Evolutionary conservation across 2,329 filamentous ascomycete genomes (phyloP), one percentile per base, ranked within the genome.

Genomic region (Sclerotinia spermophila): DNA sequence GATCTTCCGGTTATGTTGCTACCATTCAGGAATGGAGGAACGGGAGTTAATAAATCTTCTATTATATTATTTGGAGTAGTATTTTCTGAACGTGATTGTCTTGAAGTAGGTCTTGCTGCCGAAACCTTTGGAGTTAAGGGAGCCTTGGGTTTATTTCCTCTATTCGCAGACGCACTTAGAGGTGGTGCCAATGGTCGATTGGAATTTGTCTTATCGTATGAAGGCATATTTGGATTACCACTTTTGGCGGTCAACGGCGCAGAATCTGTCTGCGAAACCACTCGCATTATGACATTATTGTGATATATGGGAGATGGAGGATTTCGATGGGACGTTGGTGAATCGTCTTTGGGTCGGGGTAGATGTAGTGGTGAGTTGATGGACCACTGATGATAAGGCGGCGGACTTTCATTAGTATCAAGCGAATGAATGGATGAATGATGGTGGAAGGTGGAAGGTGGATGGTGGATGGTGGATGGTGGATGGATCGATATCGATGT

Each of bases 1-100:
- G 93, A 93, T 74, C 94, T 88, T 66, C 93, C 92, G 5, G 94
- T 96, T 78, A 94, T 83, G 79, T 92, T 94, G 79, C 82, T 86
- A 27, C 66, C 48, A 80, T 81, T 88, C 59, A 93, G 81, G 75
- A 87, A 87, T 66, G 86, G 78, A 65, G 85, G 83, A 42, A 84
- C 82, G 13, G 88, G 84, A 59, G 86, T 85, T 59, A 84, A 80
- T 74, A 84, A 78, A 72, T 87, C 85, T 66, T 90, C 87, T 72
- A 76, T 78, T 11, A 72, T 64, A 51, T 56, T 73, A 40, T 75
- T 73, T 21, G 75, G 75, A n/a, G 67, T 72, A 15, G 68, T 71
- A 61, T 77, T 73, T 38, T 77, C 75, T 42, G 72, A 35, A 71
- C 81, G 89, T 88, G 74, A 73, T 53, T 75, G 71, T 62, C 77